These are phyloP conservation scores for Leccinellum luteum DNA, from an alignment of 768 basidiomycete genomes.

Conservation along the genomic window DNA sequence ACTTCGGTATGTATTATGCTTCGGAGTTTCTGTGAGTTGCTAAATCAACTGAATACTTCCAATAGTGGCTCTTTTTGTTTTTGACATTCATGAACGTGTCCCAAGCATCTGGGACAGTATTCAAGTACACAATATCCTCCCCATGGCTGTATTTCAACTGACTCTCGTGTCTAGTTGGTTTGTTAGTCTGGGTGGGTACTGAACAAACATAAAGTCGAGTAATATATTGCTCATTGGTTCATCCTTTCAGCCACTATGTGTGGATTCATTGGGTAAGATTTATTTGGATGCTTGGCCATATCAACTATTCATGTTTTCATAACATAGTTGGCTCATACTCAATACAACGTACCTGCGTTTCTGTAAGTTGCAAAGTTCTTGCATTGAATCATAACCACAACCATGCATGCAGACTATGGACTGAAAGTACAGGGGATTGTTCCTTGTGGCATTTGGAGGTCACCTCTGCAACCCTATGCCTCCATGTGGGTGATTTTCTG, in stretches of 20 bases:
- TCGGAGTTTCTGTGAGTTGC: slow-evolving; percentile 12
- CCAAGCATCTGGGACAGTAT: slow-evolving; percentile 44
- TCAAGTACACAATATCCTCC: slow-evolving; percentile 16
- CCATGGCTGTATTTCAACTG: slow-evolving; percentile 18
- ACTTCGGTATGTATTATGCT: slow-evolving; percentile 22
- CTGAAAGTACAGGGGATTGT: slow-evolving; percentile 44
- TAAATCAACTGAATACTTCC: slow-evolving; percentile 3
- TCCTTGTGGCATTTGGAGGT: slow-evolving; percentile 60
- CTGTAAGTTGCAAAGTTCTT: slow-evolving; percentile 39
- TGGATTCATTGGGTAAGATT: slow-evolving; percentile 49
- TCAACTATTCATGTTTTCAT: slow-evolving; percentile 44
- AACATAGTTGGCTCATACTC: slow-evolving; percentile 59
- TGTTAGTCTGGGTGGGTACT: slow-evolving; percentile 49
- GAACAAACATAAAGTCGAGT: neutral
- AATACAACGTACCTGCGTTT: slow-evolving; percentile 73
- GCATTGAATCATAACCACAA: slow-evolving; percentile 33
- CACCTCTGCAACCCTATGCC: slow-evolving; percentile 61
- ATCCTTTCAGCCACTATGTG: slow-evolving; percentile 45
- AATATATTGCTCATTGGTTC: neutral
- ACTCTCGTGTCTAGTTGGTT: slow-evolving; percentile 52
- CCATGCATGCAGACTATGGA: slow-evolving; percentile 9
- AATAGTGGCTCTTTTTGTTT: slow-evolving; percentile 40
- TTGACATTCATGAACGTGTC: slow-evolving; percentile 67
- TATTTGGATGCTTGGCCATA: slow-evolving; percentile 31
- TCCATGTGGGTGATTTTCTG: slow-evolving; percentile 71